Conservation (phyloP, 148 eudicot genomes). For the Persicaria maculosa region DNA sequence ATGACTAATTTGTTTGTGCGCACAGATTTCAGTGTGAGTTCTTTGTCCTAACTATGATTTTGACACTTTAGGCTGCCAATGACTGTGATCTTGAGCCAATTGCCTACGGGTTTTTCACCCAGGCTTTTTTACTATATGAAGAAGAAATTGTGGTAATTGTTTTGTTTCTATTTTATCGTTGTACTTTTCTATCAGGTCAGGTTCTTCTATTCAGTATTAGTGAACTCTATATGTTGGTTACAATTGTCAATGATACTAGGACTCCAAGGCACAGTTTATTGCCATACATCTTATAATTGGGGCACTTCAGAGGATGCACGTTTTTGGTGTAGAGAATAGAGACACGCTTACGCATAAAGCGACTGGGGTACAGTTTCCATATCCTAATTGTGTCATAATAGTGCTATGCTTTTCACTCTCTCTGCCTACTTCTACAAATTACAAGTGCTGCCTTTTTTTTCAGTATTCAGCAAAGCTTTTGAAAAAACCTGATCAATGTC, state of each 20-base stretch:
- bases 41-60: slow-evolving; percentile 4
- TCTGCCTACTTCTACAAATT: neutral
- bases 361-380: slow-evolving; percentile 59
- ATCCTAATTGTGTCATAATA: neutral
- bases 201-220: neutral
- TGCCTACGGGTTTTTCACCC: slow-evolving; percentile 91
- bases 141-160: slow-evolving; percentile 91
- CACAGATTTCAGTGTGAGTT: neutral
- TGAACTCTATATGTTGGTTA: neutral
- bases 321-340: slow-evolving; percentile 87
- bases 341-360: slow-evolving; percentile 95
- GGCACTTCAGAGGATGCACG: slow-evolving; percentile 85
- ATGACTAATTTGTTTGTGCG: neutral
- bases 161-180: slow-evolving; percentile 13
- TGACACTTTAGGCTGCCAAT: slow-evolving; percentile 68
- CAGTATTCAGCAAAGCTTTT: slow-evolving; percentile 98
- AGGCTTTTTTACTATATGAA: slow-evolving; percentile 86
- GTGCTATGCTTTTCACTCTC: neutral
- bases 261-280: slow-evolving; percentile 96
- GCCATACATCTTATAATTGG: slow-evolving; percentile 97
- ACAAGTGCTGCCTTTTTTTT: slow-evolving; percentile 4
- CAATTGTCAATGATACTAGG: slow-evolving; percentile 36
- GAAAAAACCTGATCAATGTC: slow-evolving; percentile 96
- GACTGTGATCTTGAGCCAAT: slow-evolving; percentile 91
- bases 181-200: slow-evolving; percentile 3